phyloP scores from a whole-genome alignment of 257 asterid species.

The Salvia splendens region DNA sequence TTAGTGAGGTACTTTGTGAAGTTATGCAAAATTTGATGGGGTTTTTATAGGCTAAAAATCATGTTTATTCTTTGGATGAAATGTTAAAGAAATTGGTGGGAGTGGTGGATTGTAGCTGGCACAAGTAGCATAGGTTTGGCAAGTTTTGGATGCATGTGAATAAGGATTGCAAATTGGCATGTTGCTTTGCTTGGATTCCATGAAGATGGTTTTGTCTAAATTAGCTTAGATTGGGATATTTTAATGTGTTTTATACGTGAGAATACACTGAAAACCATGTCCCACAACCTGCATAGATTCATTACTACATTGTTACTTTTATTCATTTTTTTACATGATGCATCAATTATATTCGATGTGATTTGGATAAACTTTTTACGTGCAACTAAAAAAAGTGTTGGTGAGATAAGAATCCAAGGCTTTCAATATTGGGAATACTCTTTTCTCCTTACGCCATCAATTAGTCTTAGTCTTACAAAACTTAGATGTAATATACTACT shows the following conservation, averaged over 20 bases:
- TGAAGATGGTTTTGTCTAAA: slow-evolving; percentile 1
- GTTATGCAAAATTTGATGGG: neutral
- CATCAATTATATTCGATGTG: too few species aligned
- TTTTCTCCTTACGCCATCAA: too few species aligned
- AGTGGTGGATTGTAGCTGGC: slow-evolving; percentile 37
- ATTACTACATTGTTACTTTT: too few species aligned
- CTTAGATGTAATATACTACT: too few species aligned
- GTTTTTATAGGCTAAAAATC: slow-evolving; percentile 42
- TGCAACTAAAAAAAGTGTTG: too few species aligned
- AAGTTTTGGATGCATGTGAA: slow-evolving; percentile 34
- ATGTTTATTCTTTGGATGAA: neutral
- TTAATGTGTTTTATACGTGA: neutral
- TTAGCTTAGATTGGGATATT: slow-evolving; percentile 1
- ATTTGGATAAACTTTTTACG: too few species aligned
- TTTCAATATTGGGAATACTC: too few species aligned
- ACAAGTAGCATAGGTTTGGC: slow-evolving; percentile 29
- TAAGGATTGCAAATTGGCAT: slow-evolving; percentile 43
- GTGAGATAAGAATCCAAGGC: too few species aligned
- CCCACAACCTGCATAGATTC: too few species aligned
- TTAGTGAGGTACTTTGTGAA: neutral
- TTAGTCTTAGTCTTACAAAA: too few species aligned
- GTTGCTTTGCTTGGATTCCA: slow-evolving; percentile 14
- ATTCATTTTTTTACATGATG: too few species aligned
- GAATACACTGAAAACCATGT: neutral
- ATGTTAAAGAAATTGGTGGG: neutral